Evolutionary conservation across 345 rosid species (phyloP).

Genomic region (Populus alba): DNA sequence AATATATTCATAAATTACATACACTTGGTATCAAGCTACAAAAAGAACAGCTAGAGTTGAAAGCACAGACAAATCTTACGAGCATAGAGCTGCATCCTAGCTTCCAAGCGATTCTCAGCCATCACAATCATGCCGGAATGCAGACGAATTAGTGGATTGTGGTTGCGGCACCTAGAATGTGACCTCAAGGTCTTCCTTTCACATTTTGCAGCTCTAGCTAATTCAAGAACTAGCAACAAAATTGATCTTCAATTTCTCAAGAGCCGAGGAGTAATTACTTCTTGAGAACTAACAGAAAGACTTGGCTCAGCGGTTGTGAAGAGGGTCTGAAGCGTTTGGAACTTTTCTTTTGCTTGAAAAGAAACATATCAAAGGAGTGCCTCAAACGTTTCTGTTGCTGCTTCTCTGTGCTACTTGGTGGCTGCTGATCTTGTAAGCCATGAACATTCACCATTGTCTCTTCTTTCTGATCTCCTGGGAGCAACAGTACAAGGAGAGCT

Average conservation of each 20-base stretch:
- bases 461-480: conserved; percentile 29
- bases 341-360: conserved; percentile 55
- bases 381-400: conserved; percentile 17
- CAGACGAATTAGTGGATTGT: not conserved
- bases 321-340: conserved; percentile 68
- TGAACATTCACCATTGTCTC: conserved; percentile 11
- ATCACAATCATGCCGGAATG: conserved; percentile 9
- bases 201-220: conserved; percentile 1
- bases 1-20: conserved; percentile 1
- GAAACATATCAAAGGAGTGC: conserved; percentile 27
- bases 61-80: not conserved
- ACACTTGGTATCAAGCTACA: not conserved
- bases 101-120: not conserved
- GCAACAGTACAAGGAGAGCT: conserved; percentile 28
- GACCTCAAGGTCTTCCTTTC: conserved; percentile 6
- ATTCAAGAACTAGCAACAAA: not conserved
- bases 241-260: not conserved
- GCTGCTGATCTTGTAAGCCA: not conserved
- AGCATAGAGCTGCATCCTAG: conserved; percentile 4
- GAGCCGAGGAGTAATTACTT: not conserved
- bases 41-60: not conserved
- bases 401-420: conserved; percentile 9
- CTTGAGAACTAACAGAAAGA: not conserved
- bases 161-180: not conserved
- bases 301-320: conserved; percentile 58